Evolutionary conservation across 345 rosid species (phyloP), one percentile per base, ranked within the genome.

Genomic region (Salix caprea): DNA sequence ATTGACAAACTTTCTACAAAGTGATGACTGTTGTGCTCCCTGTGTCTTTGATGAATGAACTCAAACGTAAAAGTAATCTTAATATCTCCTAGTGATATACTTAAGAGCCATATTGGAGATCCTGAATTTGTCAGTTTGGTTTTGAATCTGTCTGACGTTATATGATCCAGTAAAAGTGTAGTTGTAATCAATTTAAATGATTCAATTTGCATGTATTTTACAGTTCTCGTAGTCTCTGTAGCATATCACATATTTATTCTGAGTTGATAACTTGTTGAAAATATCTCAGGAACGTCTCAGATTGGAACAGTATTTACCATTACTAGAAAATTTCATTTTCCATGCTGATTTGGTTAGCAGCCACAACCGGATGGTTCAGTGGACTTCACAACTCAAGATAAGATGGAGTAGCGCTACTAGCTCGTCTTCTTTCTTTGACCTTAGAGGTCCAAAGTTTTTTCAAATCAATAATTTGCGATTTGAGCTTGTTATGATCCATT

Each of bases 341-440:
- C 85, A 87, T 76, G 82, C 84, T 42, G 88, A 87, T 71, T 67
- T 66, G 44, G 37, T 86, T 52, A 54, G 86, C 73, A 72, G 78
- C 78, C 83, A 80, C 78, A 75, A 46, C 36, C 78, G 36, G 69
- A 85, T 84, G 71, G 74, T 67, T 42, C 76, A 23, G 28, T 78
- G 85, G 81, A 85, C 83, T 80, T 83, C 89, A 44, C 79, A 81
- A 75, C 92, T 93, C 52, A 88, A 81, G 78, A 91, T 93, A 74
- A 87, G 88, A 70, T 93, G 98, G 94, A 85, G 89, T 71, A 89
- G 92, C 34, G 85, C 89, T 61, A 78, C 91, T 72, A 76, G 84
- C 50, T 80, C 86, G 6, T 80, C 89, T 9, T 83, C 90, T 14
- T 81, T 91, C 70, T 84, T 90, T 74, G 86, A 87, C 39, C 86